Evolutionary conservation across 2,329 filamentous ascomycete genomes (phyloP).

Genomic region (Talaromyces sp.): DNA sequence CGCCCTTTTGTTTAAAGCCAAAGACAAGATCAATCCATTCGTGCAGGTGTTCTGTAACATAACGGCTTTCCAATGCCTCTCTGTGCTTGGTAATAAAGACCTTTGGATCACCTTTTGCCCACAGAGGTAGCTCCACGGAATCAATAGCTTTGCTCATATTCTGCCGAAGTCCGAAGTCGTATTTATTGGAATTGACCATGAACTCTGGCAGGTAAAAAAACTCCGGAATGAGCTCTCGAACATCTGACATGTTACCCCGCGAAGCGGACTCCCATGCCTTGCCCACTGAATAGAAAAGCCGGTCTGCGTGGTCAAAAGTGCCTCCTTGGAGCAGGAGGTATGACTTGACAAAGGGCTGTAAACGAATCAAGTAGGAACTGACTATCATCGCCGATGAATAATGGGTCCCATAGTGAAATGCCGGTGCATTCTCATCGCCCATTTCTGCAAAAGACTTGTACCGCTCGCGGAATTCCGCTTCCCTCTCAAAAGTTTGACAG

Average conservation of each 20-base stretch:
- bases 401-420: slow-evolving; percentile 97
- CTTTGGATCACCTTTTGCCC: slow-evolving; percentile 93
- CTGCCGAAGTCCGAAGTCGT: slow-evolving; percentile 86
- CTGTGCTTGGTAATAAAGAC: slow-evolving; percentile 94
- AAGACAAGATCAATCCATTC: slow-evolving; percentile 96
- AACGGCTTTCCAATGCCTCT: slow-evolving; percentile 89
- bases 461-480: slow-evolving; percentile 73
- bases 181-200: slow-evolving; percentile 84
- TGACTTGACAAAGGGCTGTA: slow-evolving; percentile 94
- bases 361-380: slow-evolving; percentile 86
- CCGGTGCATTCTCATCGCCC: slow-evolving; percentile 65
- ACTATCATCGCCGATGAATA: slow-evolving; percentile 99
- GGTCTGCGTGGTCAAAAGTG: slow-evolving; percentile 90
- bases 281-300: slow-evolving; percentile 87
- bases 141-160: slow-evolving; percentile 74
- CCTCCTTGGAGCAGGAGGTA: slow-evolving; percentile 94
- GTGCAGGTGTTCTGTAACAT: slow-evolving; percentile 83
- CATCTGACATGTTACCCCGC: slow-evolving; percentile 83
- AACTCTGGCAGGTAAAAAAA: slow-evolving; percentile 98
- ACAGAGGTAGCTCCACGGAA: slow-evolving; percentile 82
- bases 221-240: slow-evolving; percentile 89
- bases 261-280: slow-evolving; percentile 90
- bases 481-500: slow-evolving; percentile 70
- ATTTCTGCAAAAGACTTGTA: slow-evolving; percentile 89
- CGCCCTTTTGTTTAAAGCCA: slow-evolving; percentile 86